These are phyloP conservation scores for Lotmaria passim DNA, from an alignment of 208 protist species.

Conservation along the genomic window DNA sequence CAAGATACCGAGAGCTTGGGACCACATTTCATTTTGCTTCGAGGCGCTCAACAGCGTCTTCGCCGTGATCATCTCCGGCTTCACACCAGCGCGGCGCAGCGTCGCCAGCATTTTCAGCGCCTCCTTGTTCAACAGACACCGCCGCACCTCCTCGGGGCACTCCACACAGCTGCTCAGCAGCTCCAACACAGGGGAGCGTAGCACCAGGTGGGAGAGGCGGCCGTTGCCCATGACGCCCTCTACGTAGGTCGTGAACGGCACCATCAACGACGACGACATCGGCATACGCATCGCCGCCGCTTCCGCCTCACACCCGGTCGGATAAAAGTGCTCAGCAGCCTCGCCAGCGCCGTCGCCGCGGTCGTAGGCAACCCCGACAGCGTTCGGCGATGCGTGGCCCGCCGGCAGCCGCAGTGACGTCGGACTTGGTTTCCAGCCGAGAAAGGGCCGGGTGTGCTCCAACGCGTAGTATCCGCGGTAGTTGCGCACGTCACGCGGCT, in stretches of 20 bases:
- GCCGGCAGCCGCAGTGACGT: slow-evolving; percentile 1
- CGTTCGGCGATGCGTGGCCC: too few species aligned
- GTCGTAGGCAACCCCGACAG: too few species aligned
- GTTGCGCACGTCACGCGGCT: slow-evolving; percentile 36
- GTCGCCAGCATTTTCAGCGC: slow-evolving; percentile 59
- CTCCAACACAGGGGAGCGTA: slow-evolving; percentile 54
- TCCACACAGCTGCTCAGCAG: slow-evolving; percentile 6
- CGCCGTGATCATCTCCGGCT: slow-evolving; percentile 54
- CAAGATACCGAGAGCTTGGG: slow-evolving; percentile 51
- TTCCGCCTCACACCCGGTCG: background rate
- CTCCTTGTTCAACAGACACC: slow-evolving; percentile 39
- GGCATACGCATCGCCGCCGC: background rate
- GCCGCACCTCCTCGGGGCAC: slow-evolving; percentile 38
- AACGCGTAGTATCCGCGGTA: slow-evolving; percentile 64
- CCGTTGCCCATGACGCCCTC: slow-evolving; percentile 37
- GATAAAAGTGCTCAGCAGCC: background rate
- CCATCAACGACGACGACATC: slow-evolving; percentile 15
- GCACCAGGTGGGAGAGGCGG: slow-evolving; percentile 57
- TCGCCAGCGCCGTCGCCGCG: background rate
- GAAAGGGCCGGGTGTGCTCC: slow-evolving; percentile 69
- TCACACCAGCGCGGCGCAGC: slow-evolving; percentile 64
- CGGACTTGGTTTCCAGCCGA: slow-evolving; percentile 66
- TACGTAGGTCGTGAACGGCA: slow-evolving; percentile 65
- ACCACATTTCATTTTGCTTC: slow-evolving; percentile 50
- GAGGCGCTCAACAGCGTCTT: slow-evolving; percentile 54